These are phyloP conservation scores for Sporothrix variecibatus DNA, from an alignment of 2,329 filamentous ascomycete species.

Conservation along the genomic window DNA sequence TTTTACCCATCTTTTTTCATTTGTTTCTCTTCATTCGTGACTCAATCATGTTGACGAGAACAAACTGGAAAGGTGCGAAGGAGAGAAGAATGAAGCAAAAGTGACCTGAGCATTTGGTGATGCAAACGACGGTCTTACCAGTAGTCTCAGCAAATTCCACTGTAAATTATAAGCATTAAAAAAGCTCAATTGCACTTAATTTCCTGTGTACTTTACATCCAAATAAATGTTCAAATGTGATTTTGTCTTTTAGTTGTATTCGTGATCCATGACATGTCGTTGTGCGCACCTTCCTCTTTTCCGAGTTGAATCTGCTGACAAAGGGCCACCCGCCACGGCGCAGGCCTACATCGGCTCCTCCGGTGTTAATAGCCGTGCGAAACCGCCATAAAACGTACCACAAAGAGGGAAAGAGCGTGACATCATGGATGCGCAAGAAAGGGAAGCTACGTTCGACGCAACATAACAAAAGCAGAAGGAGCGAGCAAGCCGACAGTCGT, in stretches of 20 bases:
- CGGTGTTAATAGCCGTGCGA: background rate
- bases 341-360: slow-evolving; percentile 6
- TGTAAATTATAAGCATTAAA: slow-evolving; percentile 62
- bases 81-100: too few relatives aligned
- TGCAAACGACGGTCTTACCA: slow-evolving; percentile 43
- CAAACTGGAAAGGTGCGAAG: background rate
- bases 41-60: background rate
- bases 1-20: slow-evolving; percentile 30
- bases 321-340: background rate
- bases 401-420: slow-evolving; percentile 12
- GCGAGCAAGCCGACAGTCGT: background rate
- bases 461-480: background rate
- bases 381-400: background rate
- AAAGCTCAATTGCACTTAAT: slow-evolving; percentile 61
- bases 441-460: slow-evolving; percentile 1
- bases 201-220: slow-evolving; percentile 51
- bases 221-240: background rate
- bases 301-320: background rate
- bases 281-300: background rate
- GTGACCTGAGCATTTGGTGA: slow-evolving; percentile 35
- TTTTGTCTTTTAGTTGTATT: background rate
- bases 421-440: background rate
- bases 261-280: background rate
- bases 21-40: slow-evolving; percentile 42
- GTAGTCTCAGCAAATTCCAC: slow-evolving; percentile 52